These are phyloP conservation scores for Plantago major DNA, from an alignment of 257 asterid species.

Conservation along the genomic window DNA sequence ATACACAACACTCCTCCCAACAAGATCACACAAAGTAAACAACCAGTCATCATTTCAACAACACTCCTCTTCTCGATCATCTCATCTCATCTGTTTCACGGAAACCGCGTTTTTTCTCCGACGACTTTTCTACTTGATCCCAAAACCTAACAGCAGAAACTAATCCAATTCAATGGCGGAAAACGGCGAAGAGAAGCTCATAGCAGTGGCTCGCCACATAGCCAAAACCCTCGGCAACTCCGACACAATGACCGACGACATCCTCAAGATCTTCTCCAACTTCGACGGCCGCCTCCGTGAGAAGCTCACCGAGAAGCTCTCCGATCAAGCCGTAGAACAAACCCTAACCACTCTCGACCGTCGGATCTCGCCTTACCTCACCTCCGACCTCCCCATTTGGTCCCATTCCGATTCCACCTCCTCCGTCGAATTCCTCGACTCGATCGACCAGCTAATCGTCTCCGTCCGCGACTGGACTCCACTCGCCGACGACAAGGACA, in stretches of 20 bases:
- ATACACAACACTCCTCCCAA: neutral
- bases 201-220: conserved; percentile 94
- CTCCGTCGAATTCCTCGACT: conserved; percentile 50
- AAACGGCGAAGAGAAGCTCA: conserved; percentile 91
- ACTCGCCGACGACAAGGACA: conserved; percentile 56
- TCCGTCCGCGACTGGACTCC: conserved; percentile 67
- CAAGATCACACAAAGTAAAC: neutral
- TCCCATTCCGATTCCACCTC: conserved; percentile 41
- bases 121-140: conserved; percentile 22
- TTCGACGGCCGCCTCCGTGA: conserved; percentile 84
- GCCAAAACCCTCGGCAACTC: conserved; percentile 90
- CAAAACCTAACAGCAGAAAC: neutral
- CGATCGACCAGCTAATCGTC: conserved; percentile 56
- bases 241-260: conserved; percentile 88
- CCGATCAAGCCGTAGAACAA: conserved; percentile 66
- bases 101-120: conserved; percentile 32
- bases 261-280: conserved; percentile 82
- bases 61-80: conserved; percentile 10
- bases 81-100: conserved; percentile 20
- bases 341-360: conserved; percentile 63
- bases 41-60: neutral
- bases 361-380: conserved; percentile 61
- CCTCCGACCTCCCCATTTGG: conserved; percentile 64
- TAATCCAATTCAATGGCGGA: conserved; percentile 68
- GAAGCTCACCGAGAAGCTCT: conserved; percentile 56